These are phyloP conservation scores for Pythium sukuiense DNA, from an alignment of 352 stramenopile genomes.

Conservation along the genomic window DNA sequence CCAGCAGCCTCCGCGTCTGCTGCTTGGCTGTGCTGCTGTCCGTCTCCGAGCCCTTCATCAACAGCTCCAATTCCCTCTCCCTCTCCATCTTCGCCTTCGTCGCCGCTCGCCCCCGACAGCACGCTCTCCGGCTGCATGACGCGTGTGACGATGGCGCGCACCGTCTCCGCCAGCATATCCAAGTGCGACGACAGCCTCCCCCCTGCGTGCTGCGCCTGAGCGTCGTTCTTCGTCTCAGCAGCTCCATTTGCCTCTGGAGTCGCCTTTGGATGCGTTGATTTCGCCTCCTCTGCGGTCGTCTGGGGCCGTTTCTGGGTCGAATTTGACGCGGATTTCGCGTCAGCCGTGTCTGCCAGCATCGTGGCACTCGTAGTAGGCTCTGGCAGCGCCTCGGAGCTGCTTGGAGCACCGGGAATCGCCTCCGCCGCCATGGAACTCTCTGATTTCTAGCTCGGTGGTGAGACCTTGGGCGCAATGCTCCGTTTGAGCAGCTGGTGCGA, in stretches of 20 bases:
- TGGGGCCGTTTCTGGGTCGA: constrained; percentile 9
- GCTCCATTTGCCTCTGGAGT: neutral
- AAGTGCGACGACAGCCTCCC: constrained; percentile 37
- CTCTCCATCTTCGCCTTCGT: neutral
- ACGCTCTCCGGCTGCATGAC: constrained; percentile 21
- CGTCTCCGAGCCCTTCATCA: neutral
- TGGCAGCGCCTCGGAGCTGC: neutral
- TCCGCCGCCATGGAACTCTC: constrained; percentile 6
- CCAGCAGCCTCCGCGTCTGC: neutral
- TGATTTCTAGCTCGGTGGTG: neutral
- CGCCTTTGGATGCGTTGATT: neutral
- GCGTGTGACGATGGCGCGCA: constrained; percentile 47
- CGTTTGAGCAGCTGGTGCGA: constrained; percentile 17
- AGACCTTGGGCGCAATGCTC: neutral
- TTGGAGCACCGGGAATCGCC: constrained; percentile 4
- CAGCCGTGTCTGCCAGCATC: neutral
- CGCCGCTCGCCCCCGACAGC: neutral
- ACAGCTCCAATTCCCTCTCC: neutral
- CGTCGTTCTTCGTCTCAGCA: neutral
- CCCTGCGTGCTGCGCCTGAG: neutral
- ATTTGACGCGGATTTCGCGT: constrained; percentile 16
- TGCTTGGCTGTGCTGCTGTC: neutral
- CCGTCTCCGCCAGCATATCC: constrained; percentile 62
- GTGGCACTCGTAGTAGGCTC: neutral
- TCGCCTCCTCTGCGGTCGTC: neutral